Conservation (phyloP, 192 early-diverging fungal species). For the Bifiguratus adelaidae region DNA sequence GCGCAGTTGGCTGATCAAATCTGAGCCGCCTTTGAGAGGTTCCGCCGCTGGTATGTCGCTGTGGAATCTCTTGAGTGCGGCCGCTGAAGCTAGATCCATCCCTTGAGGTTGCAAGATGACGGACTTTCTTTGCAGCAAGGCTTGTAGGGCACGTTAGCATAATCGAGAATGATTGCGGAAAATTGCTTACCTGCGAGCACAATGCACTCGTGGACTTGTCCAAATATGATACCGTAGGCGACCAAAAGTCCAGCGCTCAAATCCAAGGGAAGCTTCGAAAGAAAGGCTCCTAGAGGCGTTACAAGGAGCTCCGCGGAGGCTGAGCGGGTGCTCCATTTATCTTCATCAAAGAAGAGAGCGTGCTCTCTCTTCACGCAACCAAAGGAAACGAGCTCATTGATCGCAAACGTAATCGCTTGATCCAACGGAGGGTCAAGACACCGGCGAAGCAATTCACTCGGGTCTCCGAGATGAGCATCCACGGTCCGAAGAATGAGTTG, state of each 20-base stretch:
- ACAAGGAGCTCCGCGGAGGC: slow-evolving; percentile 5
- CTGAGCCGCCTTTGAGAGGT: slow-evolving; percentile 12
- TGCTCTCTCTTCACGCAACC: slow-evolving; percentile 7
- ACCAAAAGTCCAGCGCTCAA: slow-evolving; percentile 13
- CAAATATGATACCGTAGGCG: slow-evolving; percentile 10
- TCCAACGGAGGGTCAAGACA: slow-evolving; percentile 14
- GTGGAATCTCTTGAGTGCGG: slow-evolving; percentile 10
- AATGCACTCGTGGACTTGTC: slow-evolving; percentile 7
- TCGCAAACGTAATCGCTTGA: slow-evolving; percentile 9
- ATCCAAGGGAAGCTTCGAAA: slow-evolving; percentile 13
- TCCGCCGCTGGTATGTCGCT: slow-evolving; percentile 2
- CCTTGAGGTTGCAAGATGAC: slow-evolving; percentile 12
- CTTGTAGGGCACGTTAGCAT: background rate
- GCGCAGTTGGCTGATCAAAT: slow-evolving; percentile 14
- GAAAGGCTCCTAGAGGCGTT: slow-evolving; percentile 9
- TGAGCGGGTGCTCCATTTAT: background rate
- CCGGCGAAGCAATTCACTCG: slow-evolving; percentile 4
- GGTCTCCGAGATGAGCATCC: slow-evolving; percentile 12
- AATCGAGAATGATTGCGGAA: background rate
- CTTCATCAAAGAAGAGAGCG: background rate
- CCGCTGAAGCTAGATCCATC: slow-evolving; percentile 6
- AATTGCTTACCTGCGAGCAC: slow-evolving; percentile 11
- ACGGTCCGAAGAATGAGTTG: slow-evolving; percentile 10
- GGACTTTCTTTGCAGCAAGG: slow-evolving; percentile 11
- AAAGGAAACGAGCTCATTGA: slow-evolving; percentile 12